Evolutionary conservation across 768 basidiomycete genomes (phyloP), one percentile per base, ranked within the genome.

Genomic region (Agaricus blazei): DNA sequence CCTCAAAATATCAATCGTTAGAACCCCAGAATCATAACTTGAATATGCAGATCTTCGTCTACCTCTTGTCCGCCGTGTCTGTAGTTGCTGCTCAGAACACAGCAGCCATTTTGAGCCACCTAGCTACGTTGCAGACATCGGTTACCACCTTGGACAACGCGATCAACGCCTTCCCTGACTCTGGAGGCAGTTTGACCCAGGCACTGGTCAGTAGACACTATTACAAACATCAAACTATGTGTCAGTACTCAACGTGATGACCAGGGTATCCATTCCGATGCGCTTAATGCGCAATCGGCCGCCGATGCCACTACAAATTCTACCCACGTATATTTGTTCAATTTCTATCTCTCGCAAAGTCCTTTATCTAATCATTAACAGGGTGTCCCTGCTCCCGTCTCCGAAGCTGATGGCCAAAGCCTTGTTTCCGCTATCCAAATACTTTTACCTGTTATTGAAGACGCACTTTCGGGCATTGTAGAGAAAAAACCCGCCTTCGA

Each of bases 401-500:
- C 40, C 40, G 40, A 41, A 41, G 6, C 7, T 15, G 40, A 41
- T 4, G 40, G 40, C 12, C 40, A 41, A 19, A 41, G 40, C 19
- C 6, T 41, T n/a, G 6, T 41, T 41, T 9, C 12, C n/a, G 40
- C 40, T 14, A 12, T 41, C 6, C 12, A 15, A 6, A 6, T 5
- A 7, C 12, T 41, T 2, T 9, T 41, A 19, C 40, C 40, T 9
- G n/a, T 41, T 2, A 41, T 41, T n/a, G 40, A 41, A 24, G 48
- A 59, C 31, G 52, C 65, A 4, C 62, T 68, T 37, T 55, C 28
- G 0, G 52, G 37, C 37, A 53, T 70, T 47, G 60, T 67, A 26
- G 52, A 51, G 8, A 70, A 71, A 60, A 68, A 67, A 46, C 15
- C 64, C 3, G 57, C 61, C 4, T 63, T 71, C 50, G 43, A 56